These are phyloP conservation scores for Leucocoprinus sp. DNA, from an alignment of 768 basidiomycete species.

Conservation along the genomic window DNA sequence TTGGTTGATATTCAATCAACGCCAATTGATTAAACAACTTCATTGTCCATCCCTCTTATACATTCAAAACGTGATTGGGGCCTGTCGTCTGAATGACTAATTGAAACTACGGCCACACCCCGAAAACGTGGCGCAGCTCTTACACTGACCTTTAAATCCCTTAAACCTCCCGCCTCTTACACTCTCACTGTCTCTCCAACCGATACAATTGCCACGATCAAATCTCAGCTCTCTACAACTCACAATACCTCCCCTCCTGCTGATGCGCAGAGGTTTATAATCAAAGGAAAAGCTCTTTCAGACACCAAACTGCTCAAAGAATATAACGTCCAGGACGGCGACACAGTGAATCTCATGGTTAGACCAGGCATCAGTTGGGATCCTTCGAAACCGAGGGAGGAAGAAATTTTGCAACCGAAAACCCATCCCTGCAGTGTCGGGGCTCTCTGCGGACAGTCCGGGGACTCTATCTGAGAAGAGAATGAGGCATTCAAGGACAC, in stretches of 20 bases:
- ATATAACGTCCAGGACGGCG: slow-evolving; percentile 75
- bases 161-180: slow-evolving; percentile 78
- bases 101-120: slow-evolving; percentile 3
- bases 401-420: slow-evolving; percentile 15
- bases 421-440: slow-evolving; percentile 12
- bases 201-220: slow-evolving; percentile 79
- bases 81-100: slow-evolving; percentile 1
- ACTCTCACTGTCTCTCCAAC: slow-evolving; percentile 65
- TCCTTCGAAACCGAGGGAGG: slow-evolving; percentile 30
- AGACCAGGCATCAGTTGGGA: slow-evolving; percentile 71
- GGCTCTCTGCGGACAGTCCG: slow-evolving; percentile 17
- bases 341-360: slow-evolving; percentile 79
- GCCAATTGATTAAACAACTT: too few relatives aligned
- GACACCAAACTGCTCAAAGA: slow-evolving; percentile 88
- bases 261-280: slow-evolving; percentile 75
- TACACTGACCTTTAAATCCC: slow-evolving; percentile 79
- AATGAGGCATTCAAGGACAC: slow-evolving; percentile 53
- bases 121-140: slow-evolving; percentile 22
- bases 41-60: background rate
- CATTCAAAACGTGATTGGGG: background rate
- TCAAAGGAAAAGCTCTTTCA: slow-evolving; percentile 91
- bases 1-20: too few relatives aligned
- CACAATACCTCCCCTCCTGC: slow-evolving; percentile 66
- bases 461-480: slow-evolving; percentile 22
- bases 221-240: slow-evolving; percentile 55